A percentile compares a stretch with the other conserved stretches of the same genome.
These are phyloP conservation scores for Saraca asoca DNA, from an alignment of 331 rosid species.

Conservation along the genomic window DNA sequence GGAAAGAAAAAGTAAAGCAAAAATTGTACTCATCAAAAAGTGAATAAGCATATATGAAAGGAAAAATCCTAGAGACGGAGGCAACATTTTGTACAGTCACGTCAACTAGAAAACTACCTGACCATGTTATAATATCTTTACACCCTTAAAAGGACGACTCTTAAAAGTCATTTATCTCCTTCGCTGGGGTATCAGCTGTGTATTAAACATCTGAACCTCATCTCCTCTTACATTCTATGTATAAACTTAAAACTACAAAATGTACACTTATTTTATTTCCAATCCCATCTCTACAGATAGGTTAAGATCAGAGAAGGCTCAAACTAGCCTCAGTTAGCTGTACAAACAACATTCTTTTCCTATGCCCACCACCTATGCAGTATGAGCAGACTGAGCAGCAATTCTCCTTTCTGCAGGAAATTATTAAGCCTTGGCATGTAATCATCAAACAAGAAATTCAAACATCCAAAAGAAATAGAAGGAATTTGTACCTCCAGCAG, in stretches of 20 bases:
- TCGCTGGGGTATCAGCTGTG: conserved; percentile 54
- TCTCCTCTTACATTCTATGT: conserved; percentile 64
- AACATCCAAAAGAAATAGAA: not conserved
- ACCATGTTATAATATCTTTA: conserved; percentile 59
- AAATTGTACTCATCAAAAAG: conserved; percentile 34
- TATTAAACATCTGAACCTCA: conserved; percentile 60
- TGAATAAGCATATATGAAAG: conserved; percentile 52
- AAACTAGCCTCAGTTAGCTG: conserved; percentile 96
- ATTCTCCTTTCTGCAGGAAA: conserved; percentile 90
- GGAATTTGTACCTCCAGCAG: conserved; percentile 80
- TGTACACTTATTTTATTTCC: conserved; percentile 82
- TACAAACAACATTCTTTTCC: conserved; percentile 63
- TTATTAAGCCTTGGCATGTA: not conserved
- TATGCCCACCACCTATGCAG: conserved; percentile 59
- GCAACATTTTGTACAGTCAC: conserved; percentile 94
- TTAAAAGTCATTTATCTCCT: conserved; percentile 46
- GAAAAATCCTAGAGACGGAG: conserved; percentile 61
- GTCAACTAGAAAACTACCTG: conserved; percentile 65
- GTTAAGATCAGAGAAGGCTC: conserved; percentile 53
- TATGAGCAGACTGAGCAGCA: conserved; percentile 86
- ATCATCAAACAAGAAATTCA: not conserved
- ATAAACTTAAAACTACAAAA: conserved; percentile 79
- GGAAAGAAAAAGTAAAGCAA: conserved; percentile 13
- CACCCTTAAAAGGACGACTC: conserved; percentile 55
- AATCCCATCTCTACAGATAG: conserved; percentile 50